Conservation (phyloP, 257 asterid species). For the Solanum tacnaense region DNA sequence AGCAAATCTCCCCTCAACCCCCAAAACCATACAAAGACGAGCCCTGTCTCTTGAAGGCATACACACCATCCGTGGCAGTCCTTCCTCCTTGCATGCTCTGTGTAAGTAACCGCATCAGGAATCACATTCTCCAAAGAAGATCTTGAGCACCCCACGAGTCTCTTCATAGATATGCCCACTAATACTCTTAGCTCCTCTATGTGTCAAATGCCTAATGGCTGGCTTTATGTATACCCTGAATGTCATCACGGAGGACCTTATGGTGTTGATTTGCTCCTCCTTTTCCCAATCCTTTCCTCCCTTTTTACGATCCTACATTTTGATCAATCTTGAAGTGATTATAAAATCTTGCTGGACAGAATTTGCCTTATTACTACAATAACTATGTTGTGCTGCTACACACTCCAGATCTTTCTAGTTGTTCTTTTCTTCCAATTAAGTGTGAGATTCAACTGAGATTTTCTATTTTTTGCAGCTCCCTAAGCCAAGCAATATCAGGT, state of each 20-base stretch:
- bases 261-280: not conserved
- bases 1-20: not conserved
- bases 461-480: conserved; percentile 57
- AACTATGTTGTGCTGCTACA: not conserved
- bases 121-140: not conserved
- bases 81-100: not conserved
- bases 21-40: not conserved
- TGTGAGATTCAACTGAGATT: conserved; percentile 1
- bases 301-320: not conserved
- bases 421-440: not conserved
- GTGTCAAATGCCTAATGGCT: not conserved
- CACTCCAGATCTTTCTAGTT: not conserved
- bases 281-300: not conserved
- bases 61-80: not conserved
- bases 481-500: conserved; percentile 54
- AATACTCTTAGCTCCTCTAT: not conserved
- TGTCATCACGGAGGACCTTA: not conserved
- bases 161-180: not conserved
- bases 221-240: not conserved
- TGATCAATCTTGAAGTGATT: not conserved
- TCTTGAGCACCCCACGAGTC: not conserved
- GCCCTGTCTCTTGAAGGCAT: not conserved
- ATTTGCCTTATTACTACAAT: not conserved
- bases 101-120: not conserved
- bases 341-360: not conserved